Conservation (phyloP, 331 rosid genomes). For the Quercus phellos region DNA sequence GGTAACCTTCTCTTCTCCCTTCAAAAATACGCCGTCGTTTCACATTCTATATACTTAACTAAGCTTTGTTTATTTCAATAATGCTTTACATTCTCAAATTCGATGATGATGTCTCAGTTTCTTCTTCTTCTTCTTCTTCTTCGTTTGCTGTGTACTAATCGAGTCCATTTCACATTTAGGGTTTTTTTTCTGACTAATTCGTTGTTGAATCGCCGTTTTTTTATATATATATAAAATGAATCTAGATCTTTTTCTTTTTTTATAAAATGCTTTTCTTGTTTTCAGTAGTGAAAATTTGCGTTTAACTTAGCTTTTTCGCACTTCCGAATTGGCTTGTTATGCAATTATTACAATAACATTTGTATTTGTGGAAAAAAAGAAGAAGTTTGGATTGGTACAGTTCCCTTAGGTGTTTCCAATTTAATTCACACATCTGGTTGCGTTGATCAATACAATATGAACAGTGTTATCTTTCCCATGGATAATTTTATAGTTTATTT, state of each 20-base stretch:
- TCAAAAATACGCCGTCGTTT: neutral
- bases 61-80: neutral
- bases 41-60: neutral
- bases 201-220: too few relatives aligned
- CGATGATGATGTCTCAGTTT: neutral
- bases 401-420: too few relatives aligned
- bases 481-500: too few relatives aligned
- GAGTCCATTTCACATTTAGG: neutral
- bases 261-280: neutral
- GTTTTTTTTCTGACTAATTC: neutral
- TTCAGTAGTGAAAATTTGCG: neutral
- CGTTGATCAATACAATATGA: too few relatives aligned
- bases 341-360: neutral
- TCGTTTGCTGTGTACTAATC: neutral
- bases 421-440: too few relatives aligned
- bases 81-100: neutral
- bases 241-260: too few relatives aligned
- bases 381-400: too few relatives aligned
- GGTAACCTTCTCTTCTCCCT: slow-evolving; percentile 28
- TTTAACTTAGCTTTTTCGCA: neutral
- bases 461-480: too few relatives aligned
- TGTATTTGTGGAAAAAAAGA: neutral
- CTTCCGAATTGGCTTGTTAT: neutral
- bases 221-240: too few relatives aligned
- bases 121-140: neutral